Evolutionary conservation across 352 stramenopile species (phyloP).

Genomic region (Plasmopara muralis): DNA sequence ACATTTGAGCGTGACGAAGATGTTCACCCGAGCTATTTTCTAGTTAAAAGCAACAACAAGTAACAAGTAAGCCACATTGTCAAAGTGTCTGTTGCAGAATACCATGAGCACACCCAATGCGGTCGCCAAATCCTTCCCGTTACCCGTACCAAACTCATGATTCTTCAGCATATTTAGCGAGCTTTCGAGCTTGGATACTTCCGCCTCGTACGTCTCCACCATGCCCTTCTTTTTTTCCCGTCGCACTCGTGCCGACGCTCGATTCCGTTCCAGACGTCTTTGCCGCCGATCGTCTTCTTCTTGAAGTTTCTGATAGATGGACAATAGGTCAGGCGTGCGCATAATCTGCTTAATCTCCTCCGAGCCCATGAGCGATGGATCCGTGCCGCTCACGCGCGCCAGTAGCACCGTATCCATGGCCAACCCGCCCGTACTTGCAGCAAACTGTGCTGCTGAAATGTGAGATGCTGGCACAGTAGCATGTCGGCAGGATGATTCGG

Average conservation of each 20-base stretch:
- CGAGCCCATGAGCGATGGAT: conserved; percentile 66
- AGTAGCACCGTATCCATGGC: conserved; percentile 75
- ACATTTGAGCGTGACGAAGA: conserved; percentile 73
- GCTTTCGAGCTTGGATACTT: conserved; percentile 85
- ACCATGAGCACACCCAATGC: conserved; percentile 47
- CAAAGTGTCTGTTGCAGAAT: background rate
- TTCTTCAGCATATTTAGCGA: conserved; percentile 71
- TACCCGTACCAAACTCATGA: conserved; percentile 66
- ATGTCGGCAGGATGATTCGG: conserved; percentile 16
- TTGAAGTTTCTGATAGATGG: conserved; percentile 85
- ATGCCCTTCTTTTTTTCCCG: conserved; percentile 86
- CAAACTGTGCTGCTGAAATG: conserved; percentile 77
- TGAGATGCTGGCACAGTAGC: conserved; percentile 28
- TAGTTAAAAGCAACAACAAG: conserved; percentile 9
- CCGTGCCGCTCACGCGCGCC: conserved; percentile 70
- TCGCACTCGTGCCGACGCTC: conserved; percentile 68
- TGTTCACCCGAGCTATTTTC: conserved; percentile 77
- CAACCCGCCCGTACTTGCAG: conserved; percentile 68
- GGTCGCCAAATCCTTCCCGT: conserved; percentile 56
- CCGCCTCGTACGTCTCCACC: conserved; percentile 80
- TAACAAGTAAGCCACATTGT: background rate
- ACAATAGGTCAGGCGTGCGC: conserved; percentile 70
- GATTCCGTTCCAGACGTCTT: conserved; percentile 69
- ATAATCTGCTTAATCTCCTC: conserved; percentile 88
- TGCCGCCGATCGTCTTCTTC: conserved; percentile 80